Evolutionary conservation across 805 yeast genomes (phyloP).

Genomic region (Candida michaelii): DNA sequence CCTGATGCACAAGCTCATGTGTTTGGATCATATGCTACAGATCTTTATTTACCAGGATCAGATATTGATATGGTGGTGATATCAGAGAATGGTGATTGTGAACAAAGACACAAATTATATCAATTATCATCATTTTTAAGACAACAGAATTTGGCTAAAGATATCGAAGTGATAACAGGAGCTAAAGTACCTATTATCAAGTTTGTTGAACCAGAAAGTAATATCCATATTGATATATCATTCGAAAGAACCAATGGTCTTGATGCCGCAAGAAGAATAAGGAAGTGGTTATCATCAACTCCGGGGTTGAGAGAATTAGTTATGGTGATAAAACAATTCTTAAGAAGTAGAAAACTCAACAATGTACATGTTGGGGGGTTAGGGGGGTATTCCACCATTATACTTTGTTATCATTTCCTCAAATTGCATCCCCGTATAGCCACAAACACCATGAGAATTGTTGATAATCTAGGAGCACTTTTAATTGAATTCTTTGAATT

Average conservation of each 20-base stretch:
- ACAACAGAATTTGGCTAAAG: constrained; percentile 58
- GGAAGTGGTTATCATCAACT: constrained; percentile 67
- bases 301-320: constrained; percentile 85
- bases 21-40: constrained; percentile 94
- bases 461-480: constrained; percentile 79
- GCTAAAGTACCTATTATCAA: constrained; percentile 95
- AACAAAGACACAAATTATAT: constrained; percentile 64
- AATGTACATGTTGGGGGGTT: constrained; percentile 92
- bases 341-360: constrained; percentile 72
- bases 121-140: constrained; percentile 71
- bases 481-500: constrained; percentile 89
- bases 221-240: constrained; percentile 82
- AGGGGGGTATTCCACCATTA: constrained; percentile 93
- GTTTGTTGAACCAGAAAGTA: constrained; percentile 70
- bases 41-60: constrained; percentile 88
- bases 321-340: constrained; percentile 79
- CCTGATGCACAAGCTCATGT: constrained; percentile 76
- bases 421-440: constrained; percentile 75
- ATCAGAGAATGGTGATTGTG: constrained; percentile 59
- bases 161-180: constrained; percentile 81
- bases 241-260: constrained; percentile 84
- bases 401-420: constrained; percentile 77
- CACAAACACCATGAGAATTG: constrained; percentile 62
- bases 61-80: constrained; percentile 92
- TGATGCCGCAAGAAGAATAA: constrained; percentile 75